Evolutionary conservation across 805 yeast species (phyloP).

Genomic region (Grigorovia jiainica): DNA sequence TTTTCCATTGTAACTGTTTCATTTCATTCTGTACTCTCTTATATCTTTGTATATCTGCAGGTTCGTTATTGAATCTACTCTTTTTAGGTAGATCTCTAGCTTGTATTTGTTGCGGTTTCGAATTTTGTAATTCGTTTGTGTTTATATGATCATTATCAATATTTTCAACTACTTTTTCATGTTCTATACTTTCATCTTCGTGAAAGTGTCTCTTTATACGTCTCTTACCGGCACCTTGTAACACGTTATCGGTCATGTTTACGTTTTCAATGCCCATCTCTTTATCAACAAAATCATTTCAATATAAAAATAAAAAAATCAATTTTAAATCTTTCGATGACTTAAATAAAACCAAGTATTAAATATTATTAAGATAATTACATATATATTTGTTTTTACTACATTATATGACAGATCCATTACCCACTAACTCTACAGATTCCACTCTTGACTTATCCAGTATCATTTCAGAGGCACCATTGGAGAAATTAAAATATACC

Average conservation of each 20-base stretch:
- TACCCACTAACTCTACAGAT: too few relatives aligned
- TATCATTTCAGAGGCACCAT: too few relatives aligned
- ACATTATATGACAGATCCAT: too few relatives aligned
- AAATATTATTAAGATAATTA: too few relatives aligned
- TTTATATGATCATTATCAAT: too few relatives aligned
- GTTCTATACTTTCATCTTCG: background rate
- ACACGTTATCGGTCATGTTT: background rate
- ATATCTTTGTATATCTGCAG: conserved; percentile 28
- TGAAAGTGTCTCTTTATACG: background rate
- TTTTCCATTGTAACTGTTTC: conserved; percentile 39
- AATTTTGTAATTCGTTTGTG: too few relatives aligned
- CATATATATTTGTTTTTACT: too few relatives aligned
- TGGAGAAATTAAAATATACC: conserved; percentile 31
- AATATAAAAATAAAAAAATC: background rate
- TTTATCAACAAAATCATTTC: background rate
- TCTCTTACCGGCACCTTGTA: conserved; percentile 3
- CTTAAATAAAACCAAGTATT: background rate
- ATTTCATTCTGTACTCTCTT: conserved; percentile 39
- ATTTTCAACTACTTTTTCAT: background rate
- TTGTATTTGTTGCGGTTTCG: too few relatives aligned
- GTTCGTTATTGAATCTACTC: conserved; percentile 8
- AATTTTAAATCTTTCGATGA: background rate
- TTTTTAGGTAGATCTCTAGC: background rate
- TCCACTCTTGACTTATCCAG: too few relatives aligned
- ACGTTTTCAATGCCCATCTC: background rate